A percentile compares a stretch with the other conserved stretches of the same genome.
Conservation (phyloP, 75 land plant species). For the Pinus tabuliformis region DNA sequence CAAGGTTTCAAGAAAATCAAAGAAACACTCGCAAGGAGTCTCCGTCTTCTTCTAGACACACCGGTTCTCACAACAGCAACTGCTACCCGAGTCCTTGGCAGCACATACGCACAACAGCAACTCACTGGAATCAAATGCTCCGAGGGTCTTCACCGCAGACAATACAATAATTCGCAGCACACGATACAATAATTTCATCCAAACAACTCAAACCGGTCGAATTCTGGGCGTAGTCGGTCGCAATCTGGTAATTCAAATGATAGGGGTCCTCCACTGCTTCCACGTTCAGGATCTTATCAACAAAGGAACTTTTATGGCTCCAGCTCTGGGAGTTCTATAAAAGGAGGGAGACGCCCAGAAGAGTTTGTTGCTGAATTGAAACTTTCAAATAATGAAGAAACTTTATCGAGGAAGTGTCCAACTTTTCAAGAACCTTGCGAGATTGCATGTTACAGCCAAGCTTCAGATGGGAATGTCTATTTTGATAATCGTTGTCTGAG, state of each 20-base stretch:
- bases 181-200: too few species aligned
- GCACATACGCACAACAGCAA: too few species aligned
- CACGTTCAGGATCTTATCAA: slow-evolving; percentile 40
- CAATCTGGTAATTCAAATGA: slow-evolving; percentile 32
- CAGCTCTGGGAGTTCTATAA: slow-evolving; percentile 17
- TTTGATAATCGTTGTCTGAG: slow-evolving; percentile 85
- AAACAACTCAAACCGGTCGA: slow-evolving; percentile 27
- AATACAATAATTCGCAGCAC: too few species aligned
- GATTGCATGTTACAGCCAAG: slow-evolving; percentile 81
- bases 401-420: slow-evolving; percentile 59
- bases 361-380: slow-evolving; percentile 79
- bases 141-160: too few species aligned
- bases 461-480: slow-evolving; percentile 65
- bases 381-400: slow-evolving; percentile 76
- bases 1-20: too few species aligned
- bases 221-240: slow-evolving; percentile 45
- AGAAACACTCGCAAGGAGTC: too few species aligned
- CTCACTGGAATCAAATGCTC: too few species aligned
- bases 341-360: slow-evolving; percentile 36
- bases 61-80: too few species aligned
- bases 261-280: slow-evolving; percentile 48
- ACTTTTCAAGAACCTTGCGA: slow-evolving; percentile 83
- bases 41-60: too few species aligned
- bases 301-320: slow-evolving; percentile 39
- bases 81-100: too few species aligned